A percentile compares a stretch with the other conserved stretches of the same genome.
phyloP scores from a whole-genome alignment of 2,329 filamentous ascomycete species.

The Dactylellina parvicollis region DNA sequence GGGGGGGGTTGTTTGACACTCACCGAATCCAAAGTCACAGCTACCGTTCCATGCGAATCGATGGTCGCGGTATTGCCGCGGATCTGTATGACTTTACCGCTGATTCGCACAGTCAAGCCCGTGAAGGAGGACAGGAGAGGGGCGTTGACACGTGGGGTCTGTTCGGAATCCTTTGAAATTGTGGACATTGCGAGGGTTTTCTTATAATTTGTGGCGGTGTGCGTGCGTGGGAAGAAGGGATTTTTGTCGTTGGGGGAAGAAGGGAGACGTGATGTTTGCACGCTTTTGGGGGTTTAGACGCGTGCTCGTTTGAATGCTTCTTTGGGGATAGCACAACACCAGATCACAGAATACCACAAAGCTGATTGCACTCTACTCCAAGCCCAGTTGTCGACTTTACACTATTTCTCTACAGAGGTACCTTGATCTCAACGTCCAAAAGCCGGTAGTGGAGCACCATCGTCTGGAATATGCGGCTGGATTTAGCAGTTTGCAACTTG shows the following conservation, averaged over 20 bases:
- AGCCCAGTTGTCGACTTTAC: too few species aligned
- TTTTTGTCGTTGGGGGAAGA: not conserved
- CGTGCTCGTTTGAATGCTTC: not conserved
- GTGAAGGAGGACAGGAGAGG: conserved; percentile 80
- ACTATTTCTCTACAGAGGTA: too few species aligned
- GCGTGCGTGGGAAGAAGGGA: too few species aligned
- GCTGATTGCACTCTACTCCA: too few species aligned
- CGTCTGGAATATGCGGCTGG: too few species aligned
- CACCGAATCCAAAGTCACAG: conserved; percentile 77
- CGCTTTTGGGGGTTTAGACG: not conserved
- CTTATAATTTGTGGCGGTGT: too few species aligned
- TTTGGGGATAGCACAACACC: too few species aligned
- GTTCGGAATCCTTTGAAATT: conserved; percentile 62
- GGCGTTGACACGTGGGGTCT: conserved; percentile 84
- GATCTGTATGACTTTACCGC: conserved; percentile 85
- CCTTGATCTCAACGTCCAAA: too few species aligned
- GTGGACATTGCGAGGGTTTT: not conserved
- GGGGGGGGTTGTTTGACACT: not conserved
- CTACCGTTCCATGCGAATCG: conserved; percentile 81
- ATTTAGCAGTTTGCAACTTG: too few species aligned
- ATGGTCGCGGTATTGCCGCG: conserved; percentile 82
- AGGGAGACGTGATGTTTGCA: conserved; percentile 26
- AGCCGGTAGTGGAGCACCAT: too few species aligned
- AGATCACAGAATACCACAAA: too few species aligned
- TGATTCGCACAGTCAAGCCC: conserved; percentile 78